Percentiles rank a stretch among this genome's conserved stretches.
phyloP scores from a whole-genome alignment of 192 early-diverging fungal species.

The Coemansia sp. region DNA sequence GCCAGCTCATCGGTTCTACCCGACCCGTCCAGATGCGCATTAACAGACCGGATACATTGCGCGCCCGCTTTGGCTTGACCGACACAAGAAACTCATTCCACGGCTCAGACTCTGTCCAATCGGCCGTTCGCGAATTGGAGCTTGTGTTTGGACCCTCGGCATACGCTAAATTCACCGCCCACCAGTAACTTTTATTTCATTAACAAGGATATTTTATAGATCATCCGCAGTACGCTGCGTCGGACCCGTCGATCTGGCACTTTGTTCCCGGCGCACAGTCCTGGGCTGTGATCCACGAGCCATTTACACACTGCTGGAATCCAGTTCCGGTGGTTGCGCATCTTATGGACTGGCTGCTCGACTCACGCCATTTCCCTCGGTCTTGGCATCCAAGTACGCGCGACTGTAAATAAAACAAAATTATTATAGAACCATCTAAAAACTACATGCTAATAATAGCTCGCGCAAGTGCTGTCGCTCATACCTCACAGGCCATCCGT shows the following conservation, averaged over 20 bases:
- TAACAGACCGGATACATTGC: slow-evolving; percentile 43
- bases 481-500: background rate
- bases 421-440: background rate
- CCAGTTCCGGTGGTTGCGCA: background rate
- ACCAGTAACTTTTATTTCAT: no score
- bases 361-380: no score
- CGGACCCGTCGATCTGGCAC: background rate
- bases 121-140: slow-evolving; percentile 59
- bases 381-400: no score
- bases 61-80: slow-evolving; percentile 66
- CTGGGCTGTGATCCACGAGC: background rate
- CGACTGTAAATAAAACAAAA: no score
- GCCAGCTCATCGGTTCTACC: slow-evolving; percentile 63
- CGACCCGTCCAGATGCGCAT: slow-evolving; percentile 68
- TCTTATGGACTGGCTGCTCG: background rate
- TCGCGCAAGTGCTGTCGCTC: no score
- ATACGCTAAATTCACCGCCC: no score
- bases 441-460: background rate
- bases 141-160: slow-evolving; percentile 56
- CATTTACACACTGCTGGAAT: background rate
- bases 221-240: no score
- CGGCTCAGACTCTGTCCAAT: slow-evolving; percentile 66
- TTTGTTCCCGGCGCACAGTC: slow-evolving; percentile 5
- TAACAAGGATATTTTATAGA: no score
- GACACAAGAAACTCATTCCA: slow-evolving; percentile 78